Conservation (phyloP, 2,329 filamentous ascomycete genomes). For the Escovopsis sp. region DNA sequence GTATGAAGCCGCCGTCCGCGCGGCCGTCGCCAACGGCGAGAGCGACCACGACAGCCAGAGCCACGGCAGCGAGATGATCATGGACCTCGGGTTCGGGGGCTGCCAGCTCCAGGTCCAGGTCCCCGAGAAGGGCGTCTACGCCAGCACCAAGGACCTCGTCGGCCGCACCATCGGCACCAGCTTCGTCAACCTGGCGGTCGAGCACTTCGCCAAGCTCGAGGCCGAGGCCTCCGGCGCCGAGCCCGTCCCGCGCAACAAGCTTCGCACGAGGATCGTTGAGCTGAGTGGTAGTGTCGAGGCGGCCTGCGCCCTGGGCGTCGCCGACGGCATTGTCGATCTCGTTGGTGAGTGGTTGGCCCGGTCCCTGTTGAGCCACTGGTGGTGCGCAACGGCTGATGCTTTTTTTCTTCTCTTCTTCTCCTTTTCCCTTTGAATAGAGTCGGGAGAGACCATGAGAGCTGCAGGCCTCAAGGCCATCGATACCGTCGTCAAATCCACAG, state of each 20-base stretch:
- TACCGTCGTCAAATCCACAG: conserved; percentile 77
- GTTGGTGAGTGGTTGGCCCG: conserved; percentile 51
- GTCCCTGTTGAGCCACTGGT: background rate
- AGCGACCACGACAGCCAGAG: conserved; percentile 33
- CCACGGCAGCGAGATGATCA: conserved; percentile 64
- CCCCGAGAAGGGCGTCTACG: conserved; percentile 65
- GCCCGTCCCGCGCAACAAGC: conserved; percentile 26
- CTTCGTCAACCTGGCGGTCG: conserved; percentile 70
- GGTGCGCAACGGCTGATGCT: background rate
- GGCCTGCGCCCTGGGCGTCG: conserved; percentile 86
- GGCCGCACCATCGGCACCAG: conserved; percentile 92
- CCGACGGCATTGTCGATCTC: conserved; percentile 93
- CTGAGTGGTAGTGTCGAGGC: conserved; percentile 95
- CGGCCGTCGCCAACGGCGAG: conserved; percentile 31
- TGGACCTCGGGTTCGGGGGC: conserved; percentile 79
- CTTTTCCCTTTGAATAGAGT: conserved; percentile 43
- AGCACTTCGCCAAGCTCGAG: conserved; percentile 76
- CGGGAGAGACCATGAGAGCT: conserved; percentile 94
- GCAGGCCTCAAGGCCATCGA: conserved; percentile 89
- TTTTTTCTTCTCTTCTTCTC: background rate
- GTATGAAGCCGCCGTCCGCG: conserved; percentile 54
- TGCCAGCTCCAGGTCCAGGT: conserved; percentile 97
- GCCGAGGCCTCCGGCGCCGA: conserved; percentile 27
- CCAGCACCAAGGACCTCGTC: conserved; percentile 59
- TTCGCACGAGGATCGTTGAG: conserved; percentile 82